phyloP scores from a whole-genome alignment of 768 basidiomycete species.

The Hericium alpestre region DNA sequence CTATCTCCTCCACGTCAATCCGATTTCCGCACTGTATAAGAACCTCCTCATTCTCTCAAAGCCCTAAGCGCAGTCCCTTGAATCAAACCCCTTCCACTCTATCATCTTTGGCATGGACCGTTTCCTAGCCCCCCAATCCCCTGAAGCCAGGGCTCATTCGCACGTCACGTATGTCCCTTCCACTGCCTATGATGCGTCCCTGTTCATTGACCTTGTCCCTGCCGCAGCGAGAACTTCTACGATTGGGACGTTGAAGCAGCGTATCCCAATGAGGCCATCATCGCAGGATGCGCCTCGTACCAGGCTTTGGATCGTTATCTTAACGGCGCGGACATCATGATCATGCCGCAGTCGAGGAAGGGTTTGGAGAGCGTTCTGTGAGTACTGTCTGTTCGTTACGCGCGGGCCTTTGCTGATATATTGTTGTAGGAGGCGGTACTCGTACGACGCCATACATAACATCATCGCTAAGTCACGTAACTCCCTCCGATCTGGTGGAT shows the following conservation, averaged over 20 bases:
- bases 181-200: background rate
- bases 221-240: slow-evolving; percentile 50
- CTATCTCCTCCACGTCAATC: background rate
- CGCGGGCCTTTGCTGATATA: background rate
- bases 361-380: slow-evolving; percentile 69
- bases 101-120: slow-evolving; percentile 40
- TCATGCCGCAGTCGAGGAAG: slow-evolving; percentile 49
- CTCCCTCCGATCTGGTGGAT: slow-evolving; percentile 47
- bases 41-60: background rate
- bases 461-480: slow-evolving; percentile 61
- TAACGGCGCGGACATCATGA: slow-evolving; percentile 57
- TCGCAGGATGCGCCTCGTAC: slow-evolving; percentile 74
- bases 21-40: background rate
- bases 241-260: slow-evolving; percentile 64
- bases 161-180: slow-evolving; percentile 47
- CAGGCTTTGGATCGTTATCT: slow-evolving; percentile 69
- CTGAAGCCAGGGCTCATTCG: slow-evolving; percentile 61
- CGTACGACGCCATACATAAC: slow-evolving; percentile 75
- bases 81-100: no score
- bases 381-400: slow-evolving; percentile 19
- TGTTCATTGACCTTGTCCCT: slow-evolving; percentile 13
- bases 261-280: slow-evolving; percentile 59
- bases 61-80: no score
- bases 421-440: slow-evolving; percentile 51
- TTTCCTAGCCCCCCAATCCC: slow-evolving; percentile 62